Evolutionary conservation across 2,329 filamentous ascomycete genomes (phyloP), one percentile per base, ranked within the genome.

Genomic region (Colletotrichum magnum): DNA sequence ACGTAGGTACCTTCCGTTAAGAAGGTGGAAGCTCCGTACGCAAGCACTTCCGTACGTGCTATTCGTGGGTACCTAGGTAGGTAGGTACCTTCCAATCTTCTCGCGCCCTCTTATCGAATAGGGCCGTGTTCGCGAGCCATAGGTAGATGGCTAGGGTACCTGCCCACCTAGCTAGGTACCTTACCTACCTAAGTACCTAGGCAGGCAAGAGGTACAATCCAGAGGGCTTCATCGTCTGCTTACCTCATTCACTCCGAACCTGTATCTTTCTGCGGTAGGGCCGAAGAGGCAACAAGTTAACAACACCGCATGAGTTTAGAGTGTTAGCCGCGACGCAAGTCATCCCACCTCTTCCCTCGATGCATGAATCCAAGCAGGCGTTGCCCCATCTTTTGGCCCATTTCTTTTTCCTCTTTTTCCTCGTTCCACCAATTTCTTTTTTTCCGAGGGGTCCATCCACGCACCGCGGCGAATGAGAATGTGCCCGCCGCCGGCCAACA

Each of bases 331-430:
- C 61, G 43, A 59, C 41, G 32, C 66, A 68, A 65, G 28, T 36
- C 61, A 68, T 59, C 32, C 43, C 28, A 50, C 52, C 41, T 58
- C 56, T 58, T 48, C 41, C 39, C 48, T 47, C 48, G 56, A 52
- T 66, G 62, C 62, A 66, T 66, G 56, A 69, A 66, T 43, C 28
- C 24, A 18, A 57, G 21, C 45, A 45, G 39, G 32, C 12, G 18
- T 45, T 60, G 26, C 43, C 51, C 28, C 57, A 52, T 60, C 43
- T 56, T 24, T 39, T 16, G 26, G 18, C 21, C n/a, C 61, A 60
- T 52, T 51, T n/a, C 15, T 18, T 18, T 2, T 12, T 24, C 12
- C 12, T 26, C 13, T 15, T 28, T 16, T 54, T 61, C 28, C 10
- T 4, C 32, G 15, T 9, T 43, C n/a, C 43, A n/a, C 56, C 43